phyloP scores from a whole-genome alignment of 257 asterid genomes.

The Pogostemon cablin region DNA sequence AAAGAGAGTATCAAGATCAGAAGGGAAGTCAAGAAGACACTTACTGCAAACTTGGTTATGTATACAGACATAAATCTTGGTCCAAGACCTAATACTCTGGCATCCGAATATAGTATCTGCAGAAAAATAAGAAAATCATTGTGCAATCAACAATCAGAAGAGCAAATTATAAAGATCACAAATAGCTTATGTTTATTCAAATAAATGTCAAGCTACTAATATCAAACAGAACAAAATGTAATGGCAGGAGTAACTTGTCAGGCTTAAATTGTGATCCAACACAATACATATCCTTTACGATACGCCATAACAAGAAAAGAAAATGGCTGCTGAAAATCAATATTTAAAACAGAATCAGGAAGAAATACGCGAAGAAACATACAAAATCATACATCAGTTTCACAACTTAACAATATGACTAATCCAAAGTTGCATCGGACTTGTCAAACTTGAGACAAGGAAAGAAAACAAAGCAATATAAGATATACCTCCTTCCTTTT shows the following conservation, averaged over 20 bases:
- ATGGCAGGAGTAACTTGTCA: neutral
- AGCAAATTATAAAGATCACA: neutral
- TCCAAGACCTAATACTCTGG: slow-evolving; percentile 83
- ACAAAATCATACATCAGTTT: neutral
- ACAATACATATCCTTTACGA: neutral
- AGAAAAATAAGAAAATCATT: neutral
- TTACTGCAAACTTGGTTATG: slow-evolving; percentile 86
- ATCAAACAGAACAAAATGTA: no score
- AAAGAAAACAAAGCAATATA: neutral
- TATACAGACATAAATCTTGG: slow-evolving; percentile 91
- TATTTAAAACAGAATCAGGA: neutral
- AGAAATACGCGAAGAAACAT: neutral
- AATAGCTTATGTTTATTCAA: neutral
- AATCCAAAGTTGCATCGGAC: neutral
- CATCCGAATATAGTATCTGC: slow-evolving; percentile 74
- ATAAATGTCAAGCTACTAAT: neutral
- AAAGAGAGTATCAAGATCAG: neutral
- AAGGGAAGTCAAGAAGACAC: slow-evolving; percentile 30
- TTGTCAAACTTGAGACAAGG: neutral
- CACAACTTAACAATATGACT: neutral
- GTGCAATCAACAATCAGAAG: neutral
- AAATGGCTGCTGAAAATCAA: neutral
- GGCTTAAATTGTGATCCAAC: neutral
- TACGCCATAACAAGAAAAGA: neutral
- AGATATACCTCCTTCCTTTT: slow-evolving; percentile 62